Base-by-base conservation (phyloP, 2,329 filamentous ascomycete species). In the Coniella vitis region DNA sequence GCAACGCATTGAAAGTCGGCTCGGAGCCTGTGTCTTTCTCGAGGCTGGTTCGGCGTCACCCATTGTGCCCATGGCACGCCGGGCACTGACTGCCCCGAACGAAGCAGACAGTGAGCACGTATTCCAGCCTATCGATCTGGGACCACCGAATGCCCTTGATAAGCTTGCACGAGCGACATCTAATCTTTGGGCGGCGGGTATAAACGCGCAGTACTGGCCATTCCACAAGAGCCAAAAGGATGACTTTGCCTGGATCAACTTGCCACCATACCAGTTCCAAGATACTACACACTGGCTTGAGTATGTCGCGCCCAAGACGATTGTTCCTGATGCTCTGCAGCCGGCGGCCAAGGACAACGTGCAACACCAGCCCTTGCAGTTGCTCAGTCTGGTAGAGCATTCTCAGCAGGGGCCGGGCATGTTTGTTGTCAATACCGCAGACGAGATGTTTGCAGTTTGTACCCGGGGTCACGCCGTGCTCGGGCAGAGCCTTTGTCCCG, bases 201-300 rank as follows among this genome's bases (percentile, higher is more conserved):
- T 45, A 13, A 12, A 4, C 4, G 50, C 51, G 1, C 53, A 57
- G 13, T 58, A 54, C 36, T 65, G 63, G 63, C 40, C 44, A 0
- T 58, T 60, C 34, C 57, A 63, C 21, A 47, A 43, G 7, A 13
- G 7, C 16, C 54, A 58, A 20, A 40, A 44, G 19, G 2, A 14
- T 3, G 29, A 51, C 4, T 60, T 53, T 13, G 7, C 4, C 9
- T 17, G 13, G 3, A 20, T 61, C 3, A 52, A 52, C 17, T 45
- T 64, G n/a, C 61, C 63, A 3, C 51, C 56, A 0, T 62, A 63
- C 17, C 61, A 63, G 25, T 65, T 64, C 34, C 57, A 60, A 12
- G 58, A 60, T 42, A 55, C 51, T 4, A 43, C 48, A 0, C 57
- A 62, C 40, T 64, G 62, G 60, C 4, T 45, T 14, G 38, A 51